These are phyloP conservation scores for Coffea humblotiana DNA, from an alignment of 305 asterid genomes.

Conservation along the genomic window DNA sequence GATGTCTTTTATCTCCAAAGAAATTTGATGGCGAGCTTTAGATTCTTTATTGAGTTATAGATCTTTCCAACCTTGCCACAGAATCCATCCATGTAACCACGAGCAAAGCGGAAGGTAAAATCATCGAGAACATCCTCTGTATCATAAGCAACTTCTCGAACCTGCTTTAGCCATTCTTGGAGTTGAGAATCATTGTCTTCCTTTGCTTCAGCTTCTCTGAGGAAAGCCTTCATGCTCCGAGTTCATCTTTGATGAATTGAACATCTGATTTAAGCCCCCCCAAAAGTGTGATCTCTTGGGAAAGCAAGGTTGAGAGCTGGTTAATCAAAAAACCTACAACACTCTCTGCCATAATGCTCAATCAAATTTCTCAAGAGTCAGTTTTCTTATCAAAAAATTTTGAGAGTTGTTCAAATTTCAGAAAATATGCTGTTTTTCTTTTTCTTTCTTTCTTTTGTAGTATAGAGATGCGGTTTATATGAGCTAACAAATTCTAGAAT, in stretches of 20 bases:
- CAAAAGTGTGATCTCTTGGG: slow-evolving; percentile 17
- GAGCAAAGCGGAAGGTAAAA: slow-evolving; percentile 17
- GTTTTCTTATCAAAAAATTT: neutral
- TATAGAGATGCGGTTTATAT: too few relatives aligned
- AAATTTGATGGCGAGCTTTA: slow-evolving; percentile 21
- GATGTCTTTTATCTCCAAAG: slow-evolving; percentile 23
- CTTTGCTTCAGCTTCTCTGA: slow-evolving; percentile 31
- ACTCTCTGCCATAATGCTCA: slow-evolving; percentile 25
- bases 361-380: neutral
- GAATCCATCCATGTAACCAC: neutral
- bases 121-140: slow-evolving; percentile 38
- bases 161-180: slow-evolving; percentile 39
- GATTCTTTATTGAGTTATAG: slow-evolving; percentile 4
- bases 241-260: slow-evolving; percentile 35
- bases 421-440: too few relatives aligned
- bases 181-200: slow-evolving; percentile 19
- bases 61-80: slow-evolving; percentile 15
- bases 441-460: too few relatives aligned
- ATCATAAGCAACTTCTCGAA: slow-evolving; percentile 34
- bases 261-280: slow-evolving; percentile 21
- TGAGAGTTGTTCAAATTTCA: too few relatives aligned
- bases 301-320: slow-evolving; percentile 26
- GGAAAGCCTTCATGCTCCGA: slow-evolving; percentile 32
- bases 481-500: too few relatives aligned
- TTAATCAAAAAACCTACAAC: slow-evolving; percentile 24